These are phyloP conservation scores for Cladophialophora immunda DNA, from an alignment of 2,329 filamentous ascomycete genomes.

Conservation along the genomic window DNA sequence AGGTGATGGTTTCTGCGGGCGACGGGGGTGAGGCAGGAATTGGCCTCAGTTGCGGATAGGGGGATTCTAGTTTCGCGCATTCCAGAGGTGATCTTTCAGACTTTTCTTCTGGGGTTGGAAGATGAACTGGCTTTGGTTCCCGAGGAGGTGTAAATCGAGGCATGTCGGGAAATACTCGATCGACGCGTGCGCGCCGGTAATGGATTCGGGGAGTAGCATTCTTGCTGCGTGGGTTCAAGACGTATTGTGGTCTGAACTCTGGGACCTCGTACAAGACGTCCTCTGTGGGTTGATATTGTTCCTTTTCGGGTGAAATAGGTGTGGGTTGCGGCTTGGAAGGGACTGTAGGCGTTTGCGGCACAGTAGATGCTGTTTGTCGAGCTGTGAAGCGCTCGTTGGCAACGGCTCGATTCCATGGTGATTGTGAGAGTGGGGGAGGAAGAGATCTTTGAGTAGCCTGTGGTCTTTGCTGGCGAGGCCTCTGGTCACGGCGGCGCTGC, in stretches of 20 bases:
- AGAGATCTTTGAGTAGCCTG: constrained; percentile 5
- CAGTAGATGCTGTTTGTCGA: constrained; percentile 1
- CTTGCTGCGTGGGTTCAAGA: constrained; percentile 10
- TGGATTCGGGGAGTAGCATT: not conserved
- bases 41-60: constrained; percentile 20
- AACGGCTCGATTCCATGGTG: constrained; percentile 29
- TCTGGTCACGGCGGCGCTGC: constrained; percentile 16
- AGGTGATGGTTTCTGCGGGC: constrained; percentile 8
- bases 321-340: not conserved
- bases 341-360: not conserved
- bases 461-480: constrained; percentile 16
- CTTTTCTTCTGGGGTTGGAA: constrained; percentile 14
- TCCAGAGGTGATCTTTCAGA: not conserved
- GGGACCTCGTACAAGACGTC: constrained; percentile 20
- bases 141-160: constrained; percentile 24
- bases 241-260: constrained; percentile 20
- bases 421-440: constrained; percentile 16
- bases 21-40: constrained; percentile 6
- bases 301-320: not conserved
- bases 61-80: constrained; percentile 14
- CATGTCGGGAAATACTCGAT: constrained; percentile 17
- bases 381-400: not conserved
- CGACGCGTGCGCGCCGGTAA: constrained; percentile 7
- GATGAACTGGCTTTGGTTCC: not conserved
- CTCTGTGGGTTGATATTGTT: constrained; percentile 5